Evolutionary conservation across 495 filamentous ascomycete genomes (phyloP), one percentile per base, ranked within the genome.

Genomic region (Xylaria flabelliformis): DNA sequence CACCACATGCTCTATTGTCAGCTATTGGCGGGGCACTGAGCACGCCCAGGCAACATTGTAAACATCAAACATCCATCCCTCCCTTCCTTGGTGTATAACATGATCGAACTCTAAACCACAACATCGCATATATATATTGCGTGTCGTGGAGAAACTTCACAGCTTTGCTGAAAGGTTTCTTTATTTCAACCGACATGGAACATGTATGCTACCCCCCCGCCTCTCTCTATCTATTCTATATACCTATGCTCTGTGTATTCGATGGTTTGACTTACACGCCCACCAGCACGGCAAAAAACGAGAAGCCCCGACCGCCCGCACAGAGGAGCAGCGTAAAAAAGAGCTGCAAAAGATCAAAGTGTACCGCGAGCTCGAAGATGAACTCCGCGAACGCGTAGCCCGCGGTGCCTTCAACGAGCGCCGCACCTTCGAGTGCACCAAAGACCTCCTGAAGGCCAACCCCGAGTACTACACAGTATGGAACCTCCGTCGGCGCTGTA

Each of bases 381-480:
- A 85, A 13, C 89, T 97, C 19, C 88, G 89, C 32, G 74, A 82
- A 6, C 88, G 87, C 82, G 91, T 51, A 24, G 29, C 73, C 2
- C 56, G 75, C 5, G 74, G 91, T 87, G 86, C 91, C 75, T 93
- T 90, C 84, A 89, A 89, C 48, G 73, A 83, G 36, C 53, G 41
- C 70, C 51, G 87, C 91, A 63, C 88, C 29, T 87, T 98, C 75
- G 83, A 88, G 67, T 87, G 94, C 72, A 97, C 93, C 41, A 91
- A 94, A 21, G 89, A 90, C 67, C 88, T 99, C 65, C 86, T 99
- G 64, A 89, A 86, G 44, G 87, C 89, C 75, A 99, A 99, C 83
- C 97, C 96, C 13, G 96, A 99, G 82, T 98, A 97, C 85, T 98
- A 98, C 85, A 97, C 96, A 29, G 89, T 95, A 84, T 99, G 96